Conservation (phyloP, 768 basidiomycete species). For the Dendrothele bispora region DNA sequence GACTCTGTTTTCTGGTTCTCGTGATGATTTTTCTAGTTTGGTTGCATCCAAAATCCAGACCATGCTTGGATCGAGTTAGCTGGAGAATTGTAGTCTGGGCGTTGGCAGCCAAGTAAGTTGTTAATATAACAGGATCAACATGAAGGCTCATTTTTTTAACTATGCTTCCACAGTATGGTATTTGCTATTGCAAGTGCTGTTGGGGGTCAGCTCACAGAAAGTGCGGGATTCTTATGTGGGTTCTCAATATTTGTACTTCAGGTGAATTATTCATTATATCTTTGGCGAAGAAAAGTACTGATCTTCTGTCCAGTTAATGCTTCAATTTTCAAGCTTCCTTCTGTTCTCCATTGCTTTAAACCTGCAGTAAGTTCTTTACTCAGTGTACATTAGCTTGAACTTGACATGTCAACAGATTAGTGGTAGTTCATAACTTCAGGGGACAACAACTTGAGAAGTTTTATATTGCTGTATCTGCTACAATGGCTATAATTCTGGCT, state of each 20-base stretch:
- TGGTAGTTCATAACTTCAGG: not conserved
- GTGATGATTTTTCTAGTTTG: constrained; percentile 13
- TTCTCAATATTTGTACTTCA: not conserved
- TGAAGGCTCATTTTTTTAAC: too few species aligned
- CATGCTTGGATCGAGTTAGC: constrained; percentile 19
- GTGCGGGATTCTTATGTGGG: not conserved
- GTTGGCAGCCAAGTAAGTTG: constrained; percentile 18
- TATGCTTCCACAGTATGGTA: constrained; percentile 11
- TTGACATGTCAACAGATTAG: not conserved
- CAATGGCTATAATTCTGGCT: not conserved
- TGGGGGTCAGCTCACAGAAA: constrained; percentile 14
- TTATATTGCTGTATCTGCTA: not conserved
- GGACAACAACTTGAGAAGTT: constrained; percentile 2
- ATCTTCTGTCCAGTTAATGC: not conserved
- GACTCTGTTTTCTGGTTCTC: constrained; percentile 16
- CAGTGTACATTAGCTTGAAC: too few species aligned
- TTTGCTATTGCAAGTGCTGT: constrained; percentile 19
- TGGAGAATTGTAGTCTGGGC: constrained; percentile 19
- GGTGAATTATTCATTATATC: too few species aligned
- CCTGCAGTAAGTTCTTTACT: not conserved
- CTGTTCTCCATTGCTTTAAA: constrained; percentile 1
- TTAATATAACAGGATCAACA: too few species aligned
- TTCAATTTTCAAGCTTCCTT: constrained; percentile 5
- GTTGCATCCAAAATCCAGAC: constrained; percentile 9
- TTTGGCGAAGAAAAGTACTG: too few species aligned